Evolutionary conservation across 2,329 filamentous ascomycete species (phyloP), one percentile per base, ranked within the genome.

Genomic region (Dothideomycetes sp.): DNA sequence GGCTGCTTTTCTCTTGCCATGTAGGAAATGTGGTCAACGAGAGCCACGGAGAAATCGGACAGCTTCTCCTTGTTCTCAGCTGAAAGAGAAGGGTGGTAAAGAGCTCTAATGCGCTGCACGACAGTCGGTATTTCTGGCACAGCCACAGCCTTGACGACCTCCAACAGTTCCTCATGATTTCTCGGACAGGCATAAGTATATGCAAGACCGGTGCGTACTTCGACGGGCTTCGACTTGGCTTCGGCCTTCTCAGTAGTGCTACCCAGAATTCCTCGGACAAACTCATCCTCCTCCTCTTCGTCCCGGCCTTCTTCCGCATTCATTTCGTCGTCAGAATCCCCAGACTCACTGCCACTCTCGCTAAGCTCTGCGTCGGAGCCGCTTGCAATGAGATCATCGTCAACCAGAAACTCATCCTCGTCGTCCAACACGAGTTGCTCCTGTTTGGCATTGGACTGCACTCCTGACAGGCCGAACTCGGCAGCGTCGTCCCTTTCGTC

Each of bases 381-480:
- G 49, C 80, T 88, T 10, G 87, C 87, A 24, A 95, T 73, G 12
- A 96, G 70, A 53, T 94, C 82, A 46, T 91, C 84, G 43, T 96
- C 89, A 45, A 95, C 79, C 18, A 89, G 58, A 52, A 96, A 96
- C 51, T 95, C 86, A 51, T 96, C 89, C 56, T 96, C 89, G 50
- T 95, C 89, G 48, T 94, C 87, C 24, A 94, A 80, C 4, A 79
- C 84, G 14, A 87, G 52, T 17, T 68, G 63, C 43, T 49, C 60
- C 49, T 40, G 53, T 45, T 50, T 49, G 2, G 46, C 43, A 11
- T 38, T 44, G 33, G 54, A 59, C 42, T 81, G 72, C 9, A 72
- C 68, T 3, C 71, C 72, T 5, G 75, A 77, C n/a, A 81, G 61
- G 2, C 77, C 77, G 52, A 80, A 81, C 36, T 69, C 67, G 36